Conservation (phyloP, 805 yeast genomes). For the Pichia exigua region DNA sequence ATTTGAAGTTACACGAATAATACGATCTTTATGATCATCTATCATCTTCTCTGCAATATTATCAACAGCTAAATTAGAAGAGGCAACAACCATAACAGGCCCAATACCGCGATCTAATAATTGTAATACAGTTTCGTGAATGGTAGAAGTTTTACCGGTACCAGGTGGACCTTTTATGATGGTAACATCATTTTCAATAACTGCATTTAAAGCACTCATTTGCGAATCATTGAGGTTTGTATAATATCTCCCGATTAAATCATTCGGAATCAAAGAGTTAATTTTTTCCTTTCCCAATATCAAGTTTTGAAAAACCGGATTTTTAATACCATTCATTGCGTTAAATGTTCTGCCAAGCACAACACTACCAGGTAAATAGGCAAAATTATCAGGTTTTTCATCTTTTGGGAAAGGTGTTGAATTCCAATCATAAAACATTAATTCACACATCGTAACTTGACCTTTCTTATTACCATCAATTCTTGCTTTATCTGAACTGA, state of each 20-base stretch:
- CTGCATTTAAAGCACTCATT: slow-evolving; percentile 57
- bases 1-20: slow-evolving; percentile 49
- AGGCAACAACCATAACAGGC: slow-evolving; percentile 65
- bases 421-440: slow-evolving; percentile 57
- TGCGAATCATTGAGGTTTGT: slow-evolving; percentile 58
- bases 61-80: slow-evolving; percentile 67
- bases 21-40: slow-evolving; percentile 40
- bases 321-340: slow-evolving; percentile 55
- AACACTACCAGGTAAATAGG: slow-evolving; percentile 52
- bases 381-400: slow-evolving; percentile 22
- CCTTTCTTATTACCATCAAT: slow-evolving; percentile 1
- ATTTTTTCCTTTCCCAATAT: slow-evolving; percentile 24
- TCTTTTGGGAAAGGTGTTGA: slow-evolving; percentile 21
- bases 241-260: neutral
- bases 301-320: slow-evolving; percentile 38
- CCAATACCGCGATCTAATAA: slow-evolving; percentile 48
- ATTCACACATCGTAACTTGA: slow-evolving; percentile 29
- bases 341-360: slow-evolving; percentile 55
- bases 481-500: slow-evolving; percentile 1
- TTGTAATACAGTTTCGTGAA: slow-evolving; percentile 74
- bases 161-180: slow-evolving; percentile 77
- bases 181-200: slow-evolving; percentile 49
- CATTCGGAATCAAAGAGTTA: slow-evolving; percentile 25
- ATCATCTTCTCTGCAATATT: slow-evolving; percentile 63
- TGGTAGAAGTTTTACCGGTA: slow-evolving; percentile 74